phyloP scores from a whole-genome alignment of 331 rosid genomes.

The Telfairia occidentalis region DNA sequence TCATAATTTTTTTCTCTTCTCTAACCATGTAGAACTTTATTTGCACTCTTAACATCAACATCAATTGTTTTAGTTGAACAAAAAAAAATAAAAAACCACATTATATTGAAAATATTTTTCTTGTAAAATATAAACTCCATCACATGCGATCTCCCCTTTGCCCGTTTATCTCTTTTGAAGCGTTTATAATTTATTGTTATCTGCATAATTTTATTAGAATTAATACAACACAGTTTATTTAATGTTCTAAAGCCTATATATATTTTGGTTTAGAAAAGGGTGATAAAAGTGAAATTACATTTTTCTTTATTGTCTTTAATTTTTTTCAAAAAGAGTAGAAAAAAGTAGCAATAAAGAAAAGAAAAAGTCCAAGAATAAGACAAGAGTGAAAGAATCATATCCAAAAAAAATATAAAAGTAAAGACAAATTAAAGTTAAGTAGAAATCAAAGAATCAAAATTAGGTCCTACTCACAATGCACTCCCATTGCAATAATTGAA shows the following conservation, averaged over 20 bases:
- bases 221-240: neutral
- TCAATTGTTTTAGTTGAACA: too few species aligned
- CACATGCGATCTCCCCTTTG: too few species aligned
- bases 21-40: too few species aligned
- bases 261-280: neutral
- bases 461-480: constrained; percentile 11
- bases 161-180: too few species aligned
- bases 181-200: too few species aligned
- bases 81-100: too few species aligned
- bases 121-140: too few species aligned
- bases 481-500: neutral
- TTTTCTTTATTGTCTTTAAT: neutral
- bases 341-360: neutral
- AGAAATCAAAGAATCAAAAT: neutral
- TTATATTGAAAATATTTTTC: too few species aligned
- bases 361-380: neutral
- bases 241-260: neutral
- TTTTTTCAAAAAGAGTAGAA: neutral
- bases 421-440: neutral
- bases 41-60: too few species aligned
- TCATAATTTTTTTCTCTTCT: too few species aligned
- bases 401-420: neutral
- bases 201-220: too few species aligned
- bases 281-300: neutral
- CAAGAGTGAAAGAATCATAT: neutral